These are phyloP conservation scores for Eudorina sp. DNA, from an alignment of 139 green algal species.

Conservation along the genomic window DNA sequence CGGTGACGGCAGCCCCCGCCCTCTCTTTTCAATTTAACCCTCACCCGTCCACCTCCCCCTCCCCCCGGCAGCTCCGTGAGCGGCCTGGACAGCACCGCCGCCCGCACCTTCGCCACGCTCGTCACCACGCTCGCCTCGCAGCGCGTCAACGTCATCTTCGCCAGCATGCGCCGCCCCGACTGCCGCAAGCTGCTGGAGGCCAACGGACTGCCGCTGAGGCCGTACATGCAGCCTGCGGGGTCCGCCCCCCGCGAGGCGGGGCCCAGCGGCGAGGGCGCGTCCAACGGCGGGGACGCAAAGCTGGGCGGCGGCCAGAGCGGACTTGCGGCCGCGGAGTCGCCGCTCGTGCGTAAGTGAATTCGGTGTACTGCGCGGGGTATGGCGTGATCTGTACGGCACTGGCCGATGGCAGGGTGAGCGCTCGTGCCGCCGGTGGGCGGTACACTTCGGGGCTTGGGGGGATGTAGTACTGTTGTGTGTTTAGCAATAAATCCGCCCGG, in stretches of 20 bases:
- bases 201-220: slow-evolving; percentile 30
- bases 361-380: too few species aligned
- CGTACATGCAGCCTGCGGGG: not conserved
- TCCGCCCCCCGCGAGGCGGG: not conserved
- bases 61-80: slow-evolving; percentile 68
- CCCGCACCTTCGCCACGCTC: slow-evolving; percentile 79
- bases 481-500: too few species aligned
- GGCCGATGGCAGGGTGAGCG: too few species aligned
- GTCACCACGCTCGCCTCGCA: slow-evolving; percentile 31
- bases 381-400: too few species aligned
- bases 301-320: not conserved
- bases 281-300: not conserved
- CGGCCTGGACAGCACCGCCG: slow-evolving; percentile 84
- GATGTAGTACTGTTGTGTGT: too few species aligned
- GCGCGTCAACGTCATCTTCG: slow-evolving; percentile 36
- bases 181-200: slow-evolving; percentile 17
- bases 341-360: slow-evolving; percentile 17
- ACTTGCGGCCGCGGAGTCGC: not conserved
- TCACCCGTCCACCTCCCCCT: not conserved
- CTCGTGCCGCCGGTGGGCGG: too few species aligned
- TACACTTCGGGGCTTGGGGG: too few species aligned
- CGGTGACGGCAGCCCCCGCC: too few species aligned
- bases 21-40: too few species aligned
- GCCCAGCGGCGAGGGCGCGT: not conserved
- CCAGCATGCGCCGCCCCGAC: not conserved